phyloP scores from a whole-genome alignment of 148 eudicot genomes.

The Chenopodium berlandieri region DNA sequence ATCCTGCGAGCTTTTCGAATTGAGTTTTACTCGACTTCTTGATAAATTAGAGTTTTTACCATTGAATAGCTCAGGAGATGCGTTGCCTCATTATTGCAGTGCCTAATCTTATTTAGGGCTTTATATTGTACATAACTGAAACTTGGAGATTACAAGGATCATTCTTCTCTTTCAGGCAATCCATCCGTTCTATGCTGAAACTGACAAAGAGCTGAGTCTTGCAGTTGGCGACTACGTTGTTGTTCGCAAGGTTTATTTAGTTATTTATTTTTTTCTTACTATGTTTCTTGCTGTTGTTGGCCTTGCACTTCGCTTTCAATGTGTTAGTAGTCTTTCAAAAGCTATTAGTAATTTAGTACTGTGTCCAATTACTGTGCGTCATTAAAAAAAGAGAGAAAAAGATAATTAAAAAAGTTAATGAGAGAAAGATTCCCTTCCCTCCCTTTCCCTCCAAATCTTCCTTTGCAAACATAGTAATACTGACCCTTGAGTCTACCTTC shows the following conservation, averaged over 20 bases:
- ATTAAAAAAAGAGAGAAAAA: no score
- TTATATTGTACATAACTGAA: neutral
- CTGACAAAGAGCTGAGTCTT: slow-evolving; percentile 89
- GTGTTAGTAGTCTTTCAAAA: no score
- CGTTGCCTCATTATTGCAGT: no score
- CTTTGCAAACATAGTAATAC: neutral
- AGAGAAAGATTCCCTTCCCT: no score
- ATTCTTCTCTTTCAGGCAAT: slow-evolving; percentile 49
- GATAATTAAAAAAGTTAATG: no score
- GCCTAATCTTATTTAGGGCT: neutral
- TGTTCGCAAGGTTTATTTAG: slow-evolving; percentile 66
- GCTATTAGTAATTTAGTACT: neutral
- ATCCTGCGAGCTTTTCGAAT: neutral
- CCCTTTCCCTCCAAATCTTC: no score
- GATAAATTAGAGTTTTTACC: neutral
- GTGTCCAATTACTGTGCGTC: no score
- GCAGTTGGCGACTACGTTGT: slow-evolving; percentile 87
- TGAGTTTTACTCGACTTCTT: neutral
- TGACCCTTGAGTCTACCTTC: neutral
- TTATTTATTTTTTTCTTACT: neutral
- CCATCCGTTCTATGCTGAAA: slow-evolving; percentile 64
- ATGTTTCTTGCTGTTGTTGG: slow-evolving; percentile 9
- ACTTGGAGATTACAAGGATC: slow-evolving; percentile 1
- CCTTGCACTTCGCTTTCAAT: neutral
- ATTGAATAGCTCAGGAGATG: no score